Evolutionary conservation across 2,329 filamentous ascomycete species (phyloP).

Genomic region (Sphaerostilbella broomeana): DNA sequence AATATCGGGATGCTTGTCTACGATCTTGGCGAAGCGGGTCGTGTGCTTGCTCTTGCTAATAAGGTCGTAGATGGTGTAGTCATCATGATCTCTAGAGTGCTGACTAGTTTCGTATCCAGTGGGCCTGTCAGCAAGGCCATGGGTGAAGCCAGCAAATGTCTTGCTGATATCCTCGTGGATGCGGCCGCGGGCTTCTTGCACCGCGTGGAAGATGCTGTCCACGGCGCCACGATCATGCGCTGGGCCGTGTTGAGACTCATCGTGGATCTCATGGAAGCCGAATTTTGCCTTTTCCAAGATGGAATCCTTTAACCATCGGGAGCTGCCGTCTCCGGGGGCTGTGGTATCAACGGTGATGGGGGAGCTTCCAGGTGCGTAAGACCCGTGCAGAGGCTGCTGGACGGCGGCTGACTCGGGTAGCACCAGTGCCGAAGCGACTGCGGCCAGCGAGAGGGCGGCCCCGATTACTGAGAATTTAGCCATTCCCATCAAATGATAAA

Average conservation of each 20-base stretch:
- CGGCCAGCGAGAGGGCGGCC: conserved; percentile 11
- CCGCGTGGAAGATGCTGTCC: conserved; percentile 9
- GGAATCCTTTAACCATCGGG: conserved; percentile 1
- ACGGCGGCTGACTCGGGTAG: conserved; percentile 8
- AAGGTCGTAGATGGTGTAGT: conserved; percentile 66
- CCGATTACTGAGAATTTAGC: conserved; percentile 5
- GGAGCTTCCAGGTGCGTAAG: neutral
- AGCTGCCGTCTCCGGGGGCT: neutral
- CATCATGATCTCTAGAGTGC: neutral
- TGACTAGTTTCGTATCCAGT: conserved; percentile 1
- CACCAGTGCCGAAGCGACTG: conserved; percentile 8
- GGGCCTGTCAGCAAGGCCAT: conserved; percentile 4
- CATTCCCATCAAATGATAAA: conserved; percentile 3
- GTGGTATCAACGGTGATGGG: neutral
- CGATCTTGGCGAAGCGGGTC: conserved; percentile 66
- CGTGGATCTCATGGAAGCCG: conserved; percentile 4
- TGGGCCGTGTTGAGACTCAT: neutral
- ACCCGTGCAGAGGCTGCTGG: conserved; percentile 8
- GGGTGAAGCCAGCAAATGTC: neutral
- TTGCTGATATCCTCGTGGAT: conserved; percentile 11
- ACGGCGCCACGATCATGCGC: neutral
- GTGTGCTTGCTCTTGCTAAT: conserved; percentile 72
- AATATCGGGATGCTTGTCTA: conserved; percentile 65
- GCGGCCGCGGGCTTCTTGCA: conserved; percentile 4
- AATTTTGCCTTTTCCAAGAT: conserved; percentile 4